Evolutionary conservation across 164 flowering plant genomes (phyloP).

Genomic region (Akebia trifoliata): DNA sequence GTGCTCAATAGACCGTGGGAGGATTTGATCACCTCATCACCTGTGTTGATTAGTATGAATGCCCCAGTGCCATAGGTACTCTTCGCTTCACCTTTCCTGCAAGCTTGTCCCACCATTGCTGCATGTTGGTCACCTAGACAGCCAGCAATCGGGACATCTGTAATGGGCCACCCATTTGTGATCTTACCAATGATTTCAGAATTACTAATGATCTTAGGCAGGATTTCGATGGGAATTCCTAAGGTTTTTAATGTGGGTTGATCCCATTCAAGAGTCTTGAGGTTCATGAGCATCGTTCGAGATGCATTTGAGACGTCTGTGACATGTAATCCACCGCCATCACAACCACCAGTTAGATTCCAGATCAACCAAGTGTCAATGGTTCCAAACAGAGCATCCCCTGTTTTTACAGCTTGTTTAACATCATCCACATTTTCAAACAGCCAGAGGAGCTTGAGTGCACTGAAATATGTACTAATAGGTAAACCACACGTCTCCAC

Average conservation of each 20-base stretch:
- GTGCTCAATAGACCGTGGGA: conserved; percentile 73
- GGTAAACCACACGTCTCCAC: conserved; percentile 76
- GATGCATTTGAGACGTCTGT: conserved; percentile 92
- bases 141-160: conserved; percentile 73
- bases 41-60: conserved; percentile 81
- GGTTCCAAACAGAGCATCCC: conserved; percentile 87
- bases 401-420: conserved; percentile 44
- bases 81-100: conserved; percentile 83
- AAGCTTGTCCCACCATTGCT: conserved; percentile 91
- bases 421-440: conserved; percentile 70
- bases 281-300: conserved; percentile 85
- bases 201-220: conserved; percentile 78
- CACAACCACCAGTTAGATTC: conserved; percentile 73
- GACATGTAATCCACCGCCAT: conserved; percentile 45
- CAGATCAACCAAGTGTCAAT: conserved; percentile 87
- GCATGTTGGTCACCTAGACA: conserved; percentile 96
- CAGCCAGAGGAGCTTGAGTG: conserved; percentile 77
- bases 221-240: conserved; percentile 44
- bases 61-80: conserved; percentile 98
- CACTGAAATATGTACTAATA: conserved; percentile 89
- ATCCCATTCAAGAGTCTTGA: conserved; percentile 77
- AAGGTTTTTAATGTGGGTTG: conserved; percentile 46
- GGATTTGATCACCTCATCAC: conserved; percentile 51
- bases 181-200: conserved; percentile 68
- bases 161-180: conserved; percentile 61